Evolutionary conservation across 805 yeast species (phyloP), one percentile per base, ranked within the genome.

Genomic region (Yarrowia sp.): DNA sequence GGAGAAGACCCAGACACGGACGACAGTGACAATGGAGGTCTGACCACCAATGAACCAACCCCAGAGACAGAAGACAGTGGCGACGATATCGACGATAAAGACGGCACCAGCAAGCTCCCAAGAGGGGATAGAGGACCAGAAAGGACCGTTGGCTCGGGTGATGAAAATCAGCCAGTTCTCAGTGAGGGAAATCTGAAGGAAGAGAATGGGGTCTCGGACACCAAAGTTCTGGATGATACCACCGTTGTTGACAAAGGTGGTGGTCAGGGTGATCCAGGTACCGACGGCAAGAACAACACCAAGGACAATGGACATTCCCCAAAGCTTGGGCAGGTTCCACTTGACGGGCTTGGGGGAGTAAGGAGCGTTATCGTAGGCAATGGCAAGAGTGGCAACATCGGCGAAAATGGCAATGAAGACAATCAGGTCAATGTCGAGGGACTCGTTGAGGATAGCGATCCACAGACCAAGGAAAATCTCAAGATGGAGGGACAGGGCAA

Each of bases 21-120:
- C 92, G 77, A 92, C 96, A 66, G 97, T 87, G 73, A 92, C 97
- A 72, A 92, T 88, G 81, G 93, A 96, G 78, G 93, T 92, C 92
- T 95, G 90, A 87, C 92, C 92, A 81, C 90, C 96, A 71, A 96
- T 88, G 93, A 96, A 91, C 97, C 96, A 92, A 74, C 97, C 97
- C 86, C 90, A 92, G 76, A 91, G 80, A 74, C 91, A 82, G 87
- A 91, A 92, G 86, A 89, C 84, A 69, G 97, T 92, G 71, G 97
- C 96, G 74, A 92, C 80, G 83, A 91, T 80, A 80, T 91, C 97
- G 77, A 91, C 97, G 76, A 80, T 80, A 77, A 90, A 83, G 74
- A 91, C 97, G 74, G 97, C 97, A 83, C 96, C 96, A 74, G 95
- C 73, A 81, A 91, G 86, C 84, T 91, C 96, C 97, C 97, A 92